Evolutionary conservation across 176 grass and related monocot species (phyloP), one percentile per base, ranked within the genome.

Genomic region (Tuctoria greenei): DNA sequence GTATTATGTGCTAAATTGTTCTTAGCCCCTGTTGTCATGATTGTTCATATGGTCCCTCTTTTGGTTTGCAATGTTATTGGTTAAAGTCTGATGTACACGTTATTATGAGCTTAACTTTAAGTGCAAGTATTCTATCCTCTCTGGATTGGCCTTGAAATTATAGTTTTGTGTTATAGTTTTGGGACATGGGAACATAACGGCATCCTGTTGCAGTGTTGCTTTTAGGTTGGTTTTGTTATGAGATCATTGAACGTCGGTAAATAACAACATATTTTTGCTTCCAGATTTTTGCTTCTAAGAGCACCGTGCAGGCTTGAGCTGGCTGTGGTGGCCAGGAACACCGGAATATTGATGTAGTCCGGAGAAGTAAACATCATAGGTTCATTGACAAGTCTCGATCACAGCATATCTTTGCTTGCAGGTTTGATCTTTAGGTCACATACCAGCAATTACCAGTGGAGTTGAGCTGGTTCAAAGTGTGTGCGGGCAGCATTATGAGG

Each of bases 1-100:
- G 79, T 86, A 78, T 44, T 54, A 17, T 35, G 79, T 86, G 67
- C 44, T 89, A 72, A 78, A 86, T 74, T 86, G 66, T 72, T 80
- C 46, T 38, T 88, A 88, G 68, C 31, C 65, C 45, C 81, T 11
- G 63, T 77, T 41, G 52, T 74, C 83, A 56, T 79, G 82, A 85
- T 89, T 89, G 87, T 85, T 64, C 67, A 85, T 89, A 74, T 67
- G 11, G 27, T 56, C 43, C 15, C n/a, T 46, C 39, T 64, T 77
- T 85, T 82, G 72, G 11, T 73, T 81, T 73, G 55, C 77, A 75
- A 73, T 85, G 67, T 35, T 79, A 64, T 72, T 80, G n/a, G 23
- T 45, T 27, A 26, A 61, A 25, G n/a, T 55, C 69, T 52, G 45
- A 54, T 79, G 62, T 27, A 67, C 24, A 61, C 34, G 35, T 44